phyloP scores from a whole-genome alignment of 139 green algal genomes.

The Volvox africanus region DNA sequence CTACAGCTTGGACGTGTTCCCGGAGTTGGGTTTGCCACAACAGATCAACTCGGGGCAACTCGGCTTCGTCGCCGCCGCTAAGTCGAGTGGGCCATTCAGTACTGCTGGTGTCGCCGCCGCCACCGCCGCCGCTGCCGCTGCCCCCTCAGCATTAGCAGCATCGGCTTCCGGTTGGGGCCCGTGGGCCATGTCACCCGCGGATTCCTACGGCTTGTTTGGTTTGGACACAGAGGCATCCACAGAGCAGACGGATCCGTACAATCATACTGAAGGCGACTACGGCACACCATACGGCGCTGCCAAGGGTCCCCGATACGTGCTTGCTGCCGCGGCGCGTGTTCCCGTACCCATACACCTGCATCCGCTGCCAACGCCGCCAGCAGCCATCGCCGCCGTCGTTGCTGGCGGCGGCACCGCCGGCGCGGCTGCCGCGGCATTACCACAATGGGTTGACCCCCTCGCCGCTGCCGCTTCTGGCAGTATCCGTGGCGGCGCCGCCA shows the following conservation, averaged over 20 bases:
- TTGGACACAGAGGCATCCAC: neutral
- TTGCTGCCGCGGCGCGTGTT: neutral
- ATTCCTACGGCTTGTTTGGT: neutral
- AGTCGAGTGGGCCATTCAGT: neutral
- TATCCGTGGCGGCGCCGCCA: neutral
- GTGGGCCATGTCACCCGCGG: neutral
- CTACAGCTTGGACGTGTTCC: slow-evolving; percentile 28
- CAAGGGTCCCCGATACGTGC: neutral
- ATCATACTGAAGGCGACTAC: neutral
- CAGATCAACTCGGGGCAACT: neutral
- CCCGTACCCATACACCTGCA: slow-evolving; percentile 3
- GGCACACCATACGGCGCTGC: neutral
- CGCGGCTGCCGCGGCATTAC: neutral
- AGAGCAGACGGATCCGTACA: neutral
- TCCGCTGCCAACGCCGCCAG: slow-evolving; percentile 9
- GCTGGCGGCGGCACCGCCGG: neutral
- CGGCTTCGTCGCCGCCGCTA: neutral
- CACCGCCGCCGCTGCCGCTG: neutral
- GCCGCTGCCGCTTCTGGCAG: neutral
- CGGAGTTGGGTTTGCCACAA: slow-evolving; percentile 15
- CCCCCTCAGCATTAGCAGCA: neutral
- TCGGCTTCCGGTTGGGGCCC: neutral
- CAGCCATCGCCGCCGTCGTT: neutral
- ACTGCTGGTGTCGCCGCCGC: neutral
- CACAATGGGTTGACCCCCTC: slow-evolving; percentile 25